Evolutionary conservation across 2,329 filamentous ascomycete species (phyloP).

Genomic region (Penicillium sp.): DNA sequence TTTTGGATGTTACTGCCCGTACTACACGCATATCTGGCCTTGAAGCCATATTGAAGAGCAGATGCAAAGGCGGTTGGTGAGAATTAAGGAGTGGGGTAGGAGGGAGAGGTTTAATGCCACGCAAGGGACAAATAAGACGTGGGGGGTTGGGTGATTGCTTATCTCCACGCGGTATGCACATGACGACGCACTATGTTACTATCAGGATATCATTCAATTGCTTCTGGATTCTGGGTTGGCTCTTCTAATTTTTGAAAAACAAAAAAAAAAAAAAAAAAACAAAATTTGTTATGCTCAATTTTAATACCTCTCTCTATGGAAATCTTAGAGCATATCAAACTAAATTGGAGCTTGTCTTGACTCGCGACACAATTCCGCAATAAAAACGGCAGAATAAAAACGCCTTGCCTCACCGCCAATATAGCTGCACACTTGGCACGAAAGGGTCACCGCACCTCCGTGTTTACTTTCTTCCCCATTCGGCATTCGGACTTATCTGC

Average conservation of each 20-base stretch:
- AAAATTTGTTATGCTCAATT: neutral
- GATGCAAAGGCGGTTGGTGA: neutral
- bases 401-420: constrained; percentile 8
- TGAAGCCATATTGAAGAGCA: constrained; percentile 6
- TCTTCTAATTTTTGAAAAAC: too few species aligned
- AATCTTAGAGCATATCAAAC: too few species aligned
- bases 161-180: neutral
- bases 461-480: constrained; percentile 50
- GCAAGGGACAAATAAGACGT: neutral
- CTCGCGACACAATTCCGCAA: neutral
- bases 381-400: neutral
- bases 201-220: neutral
- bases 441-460: constrained; percentile 20
- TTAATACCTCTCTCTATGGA: neutral
- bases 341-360: too few species aligned
- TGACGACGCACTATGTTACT: neutral
- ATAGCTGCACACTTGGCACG: constrained; percentile 25
- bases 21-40: neutral
- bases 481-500: constrained; percentile 24
- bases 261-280: neutral
- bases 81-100: neutral
- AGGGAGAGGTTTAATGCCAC: neutral
- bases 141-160: neutral
- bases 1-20: neutral
- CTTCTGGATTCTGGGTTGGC: too few species aligned